These are phyloP conservation scores for Potentilla sterilis DNA, from an alignment of 306 rosid species.

Conservation along the genomic window DNA sequence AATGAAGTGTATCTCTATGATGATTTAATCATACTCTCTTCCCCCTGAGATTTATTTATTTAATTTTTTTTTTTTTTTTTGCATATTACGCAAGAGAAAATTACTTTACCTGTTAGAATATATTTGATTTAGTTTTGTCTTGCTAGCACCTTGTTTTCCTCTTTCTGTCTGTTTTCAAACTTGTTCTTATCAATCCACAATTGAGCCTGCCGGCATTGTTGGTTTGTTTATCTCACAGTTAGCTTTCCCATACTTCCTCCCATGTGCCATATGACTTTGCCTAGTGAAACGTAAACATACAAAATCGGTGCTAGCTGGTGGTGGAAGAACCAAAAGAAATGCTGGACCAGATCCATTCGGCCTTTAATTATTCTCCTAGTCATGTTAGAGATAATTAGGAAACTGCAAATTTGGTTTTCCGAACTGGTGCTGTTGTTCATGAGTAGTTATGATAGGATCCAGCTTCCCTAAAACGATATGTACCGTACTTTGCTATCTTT, in stretches of 20 bases:
- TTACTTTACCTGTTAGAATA: neutral
- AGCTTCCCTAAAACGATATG: neutral
- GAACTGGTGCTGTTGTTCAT: neutral
- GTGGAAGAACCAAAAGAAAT: neutral
- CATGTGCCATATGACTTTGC: conserved; percentile 10
- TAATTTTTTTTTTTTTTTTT: neutral
- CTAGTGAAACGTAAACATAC: neutral
- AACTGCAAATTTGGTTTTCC: neutral
- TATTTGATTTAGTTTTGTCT: neutral
- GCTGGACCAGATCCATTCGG: neutral
- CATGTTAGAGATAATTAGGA: neutral
- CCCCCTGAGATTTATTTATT: too few species aligned
- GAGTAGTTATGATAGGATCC: neutral
- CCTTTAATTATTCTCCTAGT: neutral
- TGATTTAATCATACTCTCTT: neutral
- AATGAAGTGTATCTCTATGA: neutral
- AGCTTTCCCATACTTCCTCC: neutral
- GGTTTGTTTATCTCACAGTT: neutral
- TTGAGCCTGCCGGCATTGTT: neutral
- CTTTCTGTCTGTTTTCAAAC: neutral
- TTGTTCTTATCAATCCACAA: neutral
- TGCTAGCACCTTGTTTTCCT: neutral
- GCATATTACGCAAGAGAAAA: neutral
- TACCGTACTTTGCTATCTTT: neutral
- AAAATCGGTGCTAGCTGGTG: neutral